A percentile compares a stretch with the other conserved stretches of the same genome.
phyloP scores from a whole-genome alignment of 1,139 yeast species.

The Eremothecium coryli region DNA sequence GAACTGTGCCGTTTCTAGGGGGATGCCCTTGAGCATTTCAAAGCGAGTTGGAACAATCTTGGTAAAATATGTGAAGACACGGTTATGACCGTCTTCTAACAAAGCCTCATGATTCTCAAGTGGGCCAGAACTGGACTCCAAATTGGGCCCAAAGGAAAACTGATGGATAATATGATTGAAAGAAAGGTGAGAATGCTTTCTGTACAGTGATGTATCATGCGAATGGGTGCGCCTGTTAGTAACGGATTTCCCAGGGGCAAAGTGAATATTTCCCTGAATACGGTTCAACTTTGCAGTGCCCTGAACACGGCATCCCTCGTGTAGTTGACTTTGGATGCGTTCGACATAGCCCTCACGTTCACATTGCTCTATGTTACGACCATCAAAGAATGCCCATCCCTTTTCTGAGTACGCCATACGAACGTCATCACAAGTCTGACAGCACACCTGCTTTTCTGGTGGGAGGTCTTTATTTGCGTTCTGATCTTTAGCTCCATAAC shows the following conservation, averaged over 20 bases:
- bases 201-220: constrained; percentile 75
- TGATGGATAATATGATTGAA: constrained; percentile 71
- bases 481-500: constrained; percentile 78
- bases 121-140: constrained; percentile 37
- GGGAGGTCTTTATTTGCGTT: constrained; percentile 39
- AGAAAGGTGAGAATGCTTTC: constrained; percentile 45
- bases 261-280: constrained; percentile 84
- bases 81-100: constrained; percentile 44
- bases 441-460: constrained; percentile 45
- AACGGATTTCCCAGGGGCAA: constrained; percentile 81
- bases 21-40: constrained; percentile 48
- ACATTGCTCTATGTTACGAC: constrained; percentile 79
- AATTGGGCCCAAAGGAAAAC: constrained; percentile 69
- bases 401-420: constrained; percentile 64
- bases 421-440: constrained; percentile 80
- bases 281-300: constrained; percentile 77
- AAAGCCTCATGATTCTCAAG: constrained; percentile 44
- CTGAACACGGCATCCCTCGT: constrained; percentile 80
- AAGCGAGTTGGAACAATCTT: constrained; percentile 88
- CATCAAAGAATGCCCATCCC: constrained; percentile 88
- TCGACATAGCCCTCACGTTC: constrained; percentile 77
- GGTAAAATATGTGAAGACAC: constrained; percentile 61
- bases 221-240: constrained; percentile 48
- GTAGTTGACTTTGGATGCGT: constrained; percentile 45
- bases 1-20: constrained; percentile 78